Evolutionary conservation across 208 protist species (phyloP), one percentile per base, ranked within the genome.

Genomic region (Leishmania martiniquensis): DNA sequence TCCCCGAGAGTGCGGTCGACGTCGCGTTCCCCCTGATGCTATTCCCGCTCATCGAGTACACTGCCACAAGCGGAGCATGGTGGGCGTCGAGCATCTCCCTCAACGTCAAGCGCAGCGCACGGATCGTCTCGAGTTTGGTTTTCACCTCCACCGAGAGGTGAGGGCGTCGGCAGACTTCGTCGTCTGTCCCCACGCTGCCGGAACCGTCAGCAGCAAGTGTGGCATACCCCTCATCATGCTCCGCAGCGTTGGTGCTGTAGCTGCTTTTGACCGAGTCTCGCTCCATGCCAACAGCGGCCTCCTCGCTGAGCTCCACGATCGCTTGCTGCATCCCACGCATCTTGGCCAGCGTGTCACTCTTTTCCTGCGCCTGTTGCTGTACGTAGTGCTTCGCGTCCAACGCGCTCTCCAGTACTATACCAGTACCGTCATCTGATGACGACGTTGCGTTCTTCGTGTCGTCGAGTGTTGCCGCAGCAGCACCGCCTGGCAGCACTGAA

Each of bases 261-360:
- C 39, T 34, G 10, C 15, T n/a, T 13, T 66, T 20, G 4, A 34
- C 32, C 34, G 34, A 29, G 54, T n/a, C 49, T 22, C 51, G 79
- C 68, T 85, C 81, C 72, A 83, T 82, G 54, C 86, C 83, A 13
- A 81, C 82, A 5, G 57, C 72, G 25, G 57, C 65, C 72, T 81
- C 77, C 13, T 87, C 83, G 54, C 86, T 83, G 65, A 89, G 72
- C 76, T 89, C 81, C 34, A 75, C 73, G 62, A 93, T 82, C 29
- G 80, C 51, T 29, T 80, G 80, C 80, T 93, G 89, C 17, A 89
- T 72, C n/a, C 67, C 70, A 32, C 89, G 86, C 75, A 93, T 82
- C 71, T 93, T 89, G 17, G 55, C 47, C 4, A 93, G 77, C 32
- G 76, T 84, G 4, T 85, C 77, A 9, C 44, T 77, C 71, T 93